These are phyloP conservation scores for Emmonsiellopsis sp. DNA, from an alignment of 2,329 filamentous ascomycete genomes.

Conservation along the genomic window DNA sequence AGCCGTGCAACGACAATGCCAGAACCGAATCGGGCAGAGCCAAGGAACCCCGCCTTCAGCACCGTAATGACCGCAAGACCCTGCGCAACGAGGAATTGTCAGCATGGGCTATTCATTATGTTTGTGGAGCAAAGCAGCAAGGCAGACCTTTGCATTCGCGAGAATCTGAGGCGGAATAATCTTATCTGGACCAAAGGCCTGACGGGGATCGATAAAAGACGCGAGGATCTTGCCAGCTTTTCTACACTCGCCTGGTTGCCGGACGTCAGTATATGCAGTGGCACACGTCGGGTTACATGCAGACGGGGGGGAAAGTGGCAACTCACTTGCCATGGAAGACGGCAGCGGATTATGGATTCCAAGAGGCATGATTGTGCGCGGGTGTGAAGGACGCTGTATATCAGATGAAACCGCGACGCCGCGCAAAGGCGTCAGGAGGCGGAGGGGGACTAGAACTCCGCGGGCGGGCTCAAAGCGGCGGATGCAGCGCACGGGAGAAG, in stretches of 20 bases:
- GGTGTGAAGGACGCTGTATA: background rate
- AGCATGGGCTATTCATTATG: background rate
- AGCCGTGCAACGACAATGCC: conserved; percentile 41
- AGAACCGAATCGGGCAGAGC: conserved; percentile 41
- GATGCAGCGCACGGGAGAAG: too few relatives aligned
- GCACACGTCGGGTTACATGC: conserved; percentile 11
- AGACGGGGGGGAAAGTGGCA: conserved; percentile 3
- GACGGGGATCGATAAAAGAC: conserved; percentile 87
- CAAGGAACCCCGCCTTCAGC: conserved; percentile 41
- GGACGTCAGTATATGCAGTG: conserved; percentile 24
- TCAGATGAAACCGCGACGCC: too few relatives aligned
- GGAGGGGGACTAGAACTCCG: too few relatives aligned
- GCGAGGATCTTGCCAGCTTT: conserved; percentile 94
- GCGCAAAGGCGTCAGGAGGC: too few relatives aligned
- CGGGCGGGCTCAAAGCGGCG: too few relatives aligned
- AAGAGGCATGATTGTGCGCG: conserved; percentile 7
- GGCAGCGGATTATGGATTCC: conserved; percentile 35
- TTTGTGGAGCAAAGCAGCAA: background rate
- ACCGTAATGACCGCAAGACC: conserved; percentile 42
- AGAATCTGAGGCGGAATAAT: conserved; percentile 88
- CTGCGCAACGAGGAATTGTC: conserved; percentile 16
- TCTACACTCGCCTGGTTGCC: conserved; percentile 74
- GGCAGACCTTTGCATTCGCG: conserved; percentile 70
- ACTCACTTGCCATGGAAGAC: conserved; percentile 39
- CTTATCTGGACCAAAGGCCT: conserved; percentile 92